phyloP scores from a whole-genome alignment of 202 grass and related monocot species.

The Zoysia matrella region DNA sequence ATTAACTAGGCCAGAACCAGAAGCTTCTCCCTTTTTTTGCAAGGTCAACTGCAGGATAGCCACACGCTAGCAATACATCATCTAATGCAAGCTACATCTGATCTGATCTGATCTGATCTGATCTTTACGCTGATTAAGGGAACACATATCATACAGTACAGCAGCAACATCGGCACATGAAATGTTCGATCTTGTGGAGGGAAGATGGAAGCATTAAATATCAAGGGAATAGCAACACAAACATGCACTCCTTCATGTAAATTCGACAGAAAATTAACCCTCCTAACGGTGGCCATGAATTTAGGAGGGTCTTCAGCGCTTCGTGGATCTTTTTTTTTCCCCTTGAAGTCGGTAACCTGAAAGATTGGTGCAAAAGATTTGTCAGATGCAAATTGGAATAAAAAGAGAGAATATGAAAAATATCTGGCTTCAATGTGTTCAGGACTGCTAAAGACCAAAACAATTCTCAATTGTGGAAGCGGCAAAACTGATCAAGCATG shows the following conservation, averaged over 20 bases:
- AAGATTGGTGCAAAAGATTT: background rate
- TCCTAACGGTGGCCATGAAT: constrained; percentile 20
- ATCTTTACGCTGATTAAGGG: no score
- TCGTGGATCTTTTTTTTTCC: background rate
- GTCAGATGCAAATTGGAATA: background rate
- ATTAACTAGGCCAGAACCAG: background rate
- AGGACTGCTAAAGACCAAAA: background rate
- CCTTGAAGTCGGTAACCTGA: constrained; percentile 36
- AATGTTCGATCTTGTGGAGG: constrained; percentile 19
- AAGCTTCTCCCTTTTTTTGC: background rate
- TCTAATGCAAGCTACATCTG: no score
- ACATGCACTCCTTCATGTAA: constrained; percentile 39
- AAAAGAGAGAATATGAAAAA: no score
- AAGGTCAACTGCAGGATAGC: constrained; percentile 39
- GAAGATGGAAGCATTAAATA: constrained; percentile 9
- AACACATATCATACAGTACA: no score
- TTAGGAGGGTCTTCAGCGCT: background rate
- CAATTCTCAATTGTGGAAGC: background rate
- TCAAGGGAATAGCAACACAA: constrained; percentile 18
- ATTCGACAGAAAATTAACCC: constrained; percentile 25
- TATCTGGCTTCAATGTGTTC: background rate
- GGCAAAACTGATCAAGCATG: background rate
- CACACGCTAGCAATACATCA: constrained; percentile 3
- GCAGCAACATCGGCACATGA: background rate
- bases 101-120: no score